Conservation (phyloP, 2,329 filamentous ascomycete genomes). For the Penicillium sp. region DNA sequence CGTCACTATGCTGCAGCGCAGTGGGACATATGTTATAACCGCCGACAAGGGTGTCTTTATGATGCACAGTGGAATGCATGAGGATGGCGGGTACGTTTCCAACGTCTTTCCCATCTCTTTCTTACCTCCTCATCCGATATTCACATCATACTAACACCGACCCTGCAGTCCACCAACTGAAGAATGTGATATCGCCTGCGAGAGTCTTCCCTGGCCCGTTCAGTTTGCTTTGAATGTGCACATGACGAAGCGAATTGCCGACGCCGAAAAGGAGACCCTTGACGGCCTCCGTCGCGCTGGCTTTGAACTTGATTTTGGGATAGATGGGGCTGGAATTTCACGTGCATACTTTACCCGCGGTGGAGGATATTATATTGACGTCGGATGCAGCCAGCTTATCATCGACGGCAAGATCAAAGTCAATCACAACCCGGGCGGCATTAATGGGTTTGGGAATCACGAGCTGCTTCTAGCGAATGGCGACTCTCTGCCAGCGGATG, state of each 20-base stretch:
- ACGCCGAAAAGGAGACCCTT: conserved; percentile 43
- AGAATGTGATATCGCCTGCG: conserved; percentile 49
- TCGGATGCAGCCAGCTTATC: conserved; percentile 54
- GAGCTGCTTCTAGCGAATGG: conserved; percentile 55
- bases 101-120: background rate
- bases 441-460: conserved; percentile 49
- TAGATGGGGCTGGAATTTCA: conserved; percentile 42
- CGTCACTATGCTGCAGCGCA: conserved; percentile 55
- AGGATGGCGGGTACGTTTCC: conserved; percentile 37
- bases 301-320: conserved; percentile 41
- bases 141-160: background rate
- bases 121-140: too few species aligned
- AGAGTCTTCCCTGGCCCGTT: conserved; percentile 48
- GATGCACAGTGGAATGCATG: conserved; percentile 45
- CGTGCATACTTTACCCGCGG: conserved; percentile 47
- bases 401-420: conserved; percentile 60
- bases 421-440: conserved; percentile 54
- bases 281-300: conserved; percentile 48
- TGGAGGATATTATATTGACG: conserved; percentile 60
- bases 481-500: conserved; percentile 56
- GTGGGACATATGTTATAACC: conserved; percentile 50
- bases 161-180: conserved; percentile 44
- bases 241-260: conserved; percentile 41
- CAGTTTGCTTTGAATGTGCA: conserved; percentile 45
- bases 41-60: conserved; percentile 45